Evolutionary conservation across 257 asterid species (phyloP).

Genomic region (Lycium barbarum): DNA sequence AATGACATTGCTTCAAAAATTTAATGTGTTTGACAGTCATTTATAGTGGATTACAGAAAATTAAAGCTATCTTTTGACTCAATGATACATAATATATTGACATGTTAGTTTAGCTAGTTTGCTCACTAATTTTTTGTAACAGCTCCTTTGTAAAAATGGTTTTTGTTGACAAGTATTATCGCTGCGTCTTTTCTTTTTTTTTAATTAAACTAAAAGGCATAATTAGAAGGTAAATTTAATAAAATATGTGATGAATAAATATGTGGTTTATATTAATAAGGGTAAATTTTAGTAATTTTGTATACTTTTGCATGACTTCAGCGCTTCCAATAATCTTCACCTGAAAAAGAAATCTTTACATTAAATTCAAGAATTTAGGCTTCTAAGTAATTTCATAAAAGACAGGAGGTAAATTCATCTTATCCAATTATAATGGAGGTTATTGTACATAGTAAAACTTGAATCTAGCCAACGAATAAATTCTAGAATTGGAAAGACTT

Average conservation of each 20-base stretch:
- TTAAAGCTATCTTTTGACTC: too few relatives aligned
- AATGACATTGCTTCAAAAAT: not conserved
- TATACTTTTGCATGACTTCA: not conserved
- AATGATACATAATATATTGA: too few relatives aligned
- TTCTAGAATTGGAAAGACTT: too few relatives aligned
- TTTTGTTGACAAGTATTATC: not conserved
- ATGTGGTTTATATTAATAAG: not conserved
- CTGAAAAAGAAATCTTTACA: not conserved
- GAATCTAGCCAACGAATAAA: not conserved
- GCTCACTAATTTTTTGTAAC: too few relatives aligned
- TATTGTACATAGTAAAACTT: not conserved
- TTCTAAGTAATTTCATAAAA: not conserved
- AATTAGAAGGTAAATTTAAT: not conserved
- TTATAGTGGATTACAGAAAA: too few relatives aligned
- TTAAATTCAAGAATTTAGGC: not conserved
- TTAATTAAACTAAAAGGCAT: not conserved
- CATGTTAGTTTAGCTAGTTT: too few relatives aligned
- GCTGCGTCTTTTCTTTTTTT: not conserved
- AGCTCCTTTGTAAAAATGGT: not conserved
- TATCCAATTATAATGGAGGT: not conserved
- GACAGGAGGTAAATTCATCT: not conserved
- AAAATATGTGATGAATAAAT: not conserved
- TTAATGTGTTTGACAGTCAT: too few relatives aligned
- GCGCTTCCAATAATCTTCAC: not conserved
- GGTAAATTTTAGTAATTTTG: not conserved